Evolutionary conservation across 1,284 basidiomycete species (phyloP).

Genomic region (Boletus albobrunnescens): DNA sequence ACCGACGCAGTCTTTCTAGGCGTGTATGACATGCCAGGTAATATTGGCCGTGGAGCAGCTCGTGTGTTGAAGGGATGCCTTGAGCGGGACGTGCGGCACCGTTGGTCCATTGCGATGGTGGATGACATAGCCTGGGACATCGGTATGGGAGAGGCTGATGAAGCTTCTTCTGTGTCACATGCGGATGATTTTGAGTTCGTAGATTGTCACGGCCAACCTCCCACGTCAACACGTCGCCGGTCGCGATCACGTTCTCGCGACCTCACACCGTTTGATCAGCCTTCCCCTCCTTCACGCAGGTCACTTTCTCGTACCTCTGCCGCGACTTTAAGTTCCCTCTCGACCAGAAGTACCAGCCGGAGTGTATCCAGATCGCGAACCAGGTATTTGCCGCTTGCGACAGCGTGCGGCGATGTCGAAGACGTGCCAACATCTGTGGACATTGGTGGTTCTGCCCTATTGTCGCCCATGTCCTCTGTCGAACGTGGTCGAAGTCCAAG

Average conservation of each 20-base stretch:
- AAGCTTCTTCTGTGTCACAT: slow-evolving; percentile 24
- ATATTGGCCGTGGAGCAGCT: slow-evolving; percentile 66
- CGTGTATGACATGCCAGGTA: slow-evolving; percentile 52
- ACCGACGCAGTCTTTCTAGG: slow-evolving; percentile 38
- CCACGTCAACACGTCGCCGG: slow-evolving; percentile 10
- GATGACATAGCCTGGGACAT: slow-evolving; percentile 77
- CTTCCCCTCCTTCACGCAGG: slow-evolving; percentile 29
- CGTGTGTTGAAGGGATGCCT: slow-evolving; percentile 75
- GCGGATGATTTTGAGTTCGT: slow-evolving; percentile 30
- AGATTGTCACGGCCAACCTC: slow-evolving; percentile 15
- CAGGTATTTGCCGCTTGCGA: slow-evolving; percentile 20
- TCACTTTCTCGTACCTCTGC: slow-evolving; percentile 44
- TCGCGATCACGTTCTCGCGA: slow-evolving; percentile 20
- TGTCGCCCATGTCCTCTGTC: slow-evolving; percentile 27
- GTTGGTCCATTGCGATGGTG: slow-evolving; percentile 76
- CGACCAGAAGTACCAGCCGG: slow-evolving; percentile 33
- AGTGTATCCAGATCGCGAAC: slow-evolving; percentile 26
- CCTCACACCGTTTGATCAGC: slow-evolving; percentile 1
- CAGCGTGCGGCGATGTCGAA: slow-evolving; percentile 15
- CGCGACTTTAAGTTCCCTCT: slow-evolving; percentile 33
- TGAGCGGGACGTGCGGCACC: slow-evolving; percentile 49
- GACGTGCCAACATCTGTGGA: slow-evolving; percentile 22
- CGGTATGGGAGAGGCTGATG: slow-evolving; percentile 58
- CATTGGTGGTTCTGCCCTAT: slow-evolving; percentile 29
- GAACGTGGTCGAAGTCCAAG: slow-evolving; percentile 41